Evolutionary conservation across 2,329 filamentous ascomycete species (phyloP).

Genomic region (Endoconidiophora polonica): DNA sequence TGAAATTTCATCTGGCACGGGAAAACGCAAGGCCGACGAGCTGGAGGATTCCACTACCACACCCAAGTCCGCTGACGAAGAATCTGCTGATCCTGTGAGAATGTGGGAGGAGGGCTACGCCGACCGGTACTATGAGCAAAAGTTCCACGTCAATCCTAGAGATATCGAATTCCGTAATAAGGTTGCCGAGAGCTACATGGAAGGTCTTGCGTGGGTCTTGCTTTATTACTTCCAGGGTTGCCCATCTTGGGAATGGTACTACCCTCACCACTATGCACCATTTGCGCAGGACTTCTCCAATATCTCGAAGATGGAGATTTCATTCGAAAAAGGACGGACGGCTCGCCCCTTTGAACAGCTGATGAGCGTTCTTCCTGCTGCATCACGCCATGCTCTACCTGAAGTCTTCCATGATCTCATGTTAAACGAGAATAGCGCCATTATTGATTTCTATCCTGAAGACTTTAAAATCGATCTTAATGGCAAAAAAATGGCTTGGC

Average conservation of each 20-base stretch:
- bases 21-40: conserved; percentile 61
- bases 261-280: conserved; percentile 94
- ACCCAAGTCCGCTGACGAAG: conserved; percentile 41
- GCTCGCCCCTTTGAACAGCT: conserved; percentile 92
- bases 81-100: conserved; percentile 62
- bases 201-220: conserved; percentile 88
- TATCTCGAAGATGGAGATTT: conserved; percentile 59
- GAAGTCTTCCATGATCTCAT: conserved; percentile 80
- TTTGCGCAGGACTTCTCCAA: conserved; percentile 91
- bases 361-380: conserved; percentile 92
- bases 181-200: conserved; percentile 81
- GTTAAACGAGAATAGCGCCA: conserved; percentile 72
- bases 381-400: conserved; percentile 81
- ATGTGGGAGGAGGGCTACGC: conserved; percentile 93
- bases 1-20: background rate
- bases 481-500: conserved; percentile 97
- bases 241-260: conserved; percentile 98
- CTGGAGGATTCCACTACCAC: conserved; percentile 34
- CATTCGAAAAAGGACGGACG: conserved; percentile 68
- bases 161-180: conserved; percentile 76
- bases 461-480: conserved; percentile 90
- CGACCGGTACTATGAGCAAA: conserved; percentile 93
- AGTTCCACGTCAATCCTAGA: conserved; percentile 69
- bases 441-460: conserved; percentile 94
- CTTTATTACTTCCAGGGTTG: conserved; percentile 97